Conservation (phyloP, 2,329 filamentous ascomycete species). For the Fusarium zealandicum region DNA sequence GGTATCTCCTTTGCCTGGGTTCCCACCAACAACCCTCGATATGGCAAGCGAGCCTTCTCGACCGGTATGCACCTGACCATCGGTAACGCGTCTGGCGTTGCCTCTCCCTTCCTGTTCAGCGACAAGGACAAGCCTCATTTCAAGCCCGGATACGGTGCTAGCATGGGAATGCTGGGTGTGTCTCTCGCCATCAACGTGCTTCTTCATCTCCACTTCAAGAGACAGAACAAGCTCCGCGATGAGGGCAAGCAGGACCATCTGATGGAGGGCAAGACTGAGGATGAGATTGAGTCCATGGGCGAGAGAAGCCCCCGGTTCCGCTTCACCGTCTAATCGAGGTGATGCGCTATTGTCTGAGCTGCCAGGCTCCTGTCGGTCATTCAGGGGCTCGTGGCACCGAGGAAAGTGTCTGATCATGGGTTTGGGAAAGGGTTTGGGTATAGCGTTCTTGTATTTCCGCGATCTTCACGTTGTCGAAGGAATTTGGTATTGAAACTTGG, state of each 20-base stretch:
- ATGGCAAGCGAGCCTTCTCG: conserved; percentile 69
- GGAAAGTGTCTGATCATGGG: no score
- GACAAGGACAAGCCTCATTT: conserved; percentile 53
- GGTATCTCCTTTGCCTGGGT: conserved; percentile 51
- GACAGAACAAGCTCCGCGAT: conserved; percentile 47
- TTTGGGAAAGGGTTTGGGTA: no score
- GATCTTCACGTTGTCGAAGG: no score
- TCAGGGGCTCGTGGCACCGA: no score
- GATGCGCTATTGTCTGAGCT: no score
- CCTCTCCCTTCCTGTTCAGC: conserved; percentile 65
- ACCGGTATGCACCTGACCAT: conserved; percentile 68
- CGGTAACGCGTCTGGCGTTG: conserved; percentile 69
- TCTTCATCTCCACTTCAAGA: conserved; percentile 42
- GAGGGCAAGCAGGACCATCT: conserved; percentile 49
- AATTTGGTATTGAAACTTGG: no score
- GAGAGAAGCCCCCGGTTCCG: conserved; percentile 49
- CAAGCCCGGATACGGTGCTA: conserved; percentile 59
- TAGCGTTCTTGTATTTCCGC: no score
- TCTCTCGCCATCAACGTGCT: conserved; percentile 42
- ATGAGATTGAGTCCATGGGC: conserved; percentile 53
- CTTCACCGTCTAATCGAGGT: conserved; percentile 30
- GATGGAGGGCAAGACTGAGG: conserved; percentile 50
- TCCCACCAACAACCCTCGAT: conserved; percentile 66
- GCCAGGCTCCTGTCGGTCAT: no score
- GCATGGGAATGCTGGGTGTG: conserved; percentile 55